A percentile compares a stretch with the other conserved stretches of the same genome.
Conservation (phyloP, 768 basidiomycete species). For the Lactarius sp. region DNA sequence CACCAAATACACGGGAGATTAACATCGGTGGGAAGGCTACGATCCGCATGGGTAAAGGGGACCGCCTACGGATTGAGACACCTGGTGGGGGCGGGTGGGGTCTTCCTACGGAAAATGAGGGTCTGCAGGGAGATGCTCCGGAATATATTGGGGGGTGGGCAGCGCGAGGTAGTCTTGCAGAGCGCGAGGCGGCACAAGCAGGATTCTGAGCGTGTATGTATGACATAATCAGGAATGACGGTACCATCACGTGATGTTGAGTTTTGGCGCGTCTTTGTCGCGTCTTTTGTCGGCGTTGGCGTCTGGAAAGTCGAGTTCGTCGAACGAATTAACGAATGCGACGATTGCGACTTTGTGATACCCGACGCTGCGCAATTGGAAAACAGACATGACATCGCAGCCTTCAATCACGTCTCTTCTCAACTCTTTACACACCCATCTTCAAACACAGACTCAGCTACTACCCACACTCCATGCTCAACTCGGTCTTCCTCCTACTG, state of each 20-base stretch:
- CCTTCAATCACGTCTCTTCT: conserved; percentile 56
- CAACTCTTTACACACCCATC: conserved; percentile 69
- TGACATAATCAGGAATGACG: neutral
- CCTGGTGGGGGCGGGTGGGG: conserved; percentile 94
- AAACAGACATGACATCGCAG: conserved; percentile 19
- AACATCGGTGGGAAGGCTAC: conserved; percentile 90
- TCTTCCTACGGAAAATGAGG: conserved; percentile 11
- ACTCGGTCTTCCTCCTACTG: conserved; percentile 74
- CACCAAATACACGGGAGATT: conserved; percentile 59
- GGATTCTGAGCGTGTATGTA: conserved; percentile 38
- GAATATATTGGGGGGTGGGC: conserved; percentile 51
- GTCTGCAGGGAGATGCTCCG: conserved; percentile 29
- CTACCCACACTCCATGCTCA: conserved; percentile 79
- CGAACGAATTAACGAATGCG: neutral
- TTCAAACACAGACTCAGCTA: conserved; percentile 76
- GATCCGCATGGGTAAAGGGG: conserved; percentile 84
- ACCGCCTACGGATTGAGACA: conserved; percentile 75
- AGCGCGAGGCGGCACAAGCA: conserved; percentile 53
- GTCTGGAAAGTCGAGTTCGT: neutral
- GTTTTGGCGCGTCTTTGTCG: conserved; percentile 8
- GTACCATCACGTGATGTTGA: conserved; percentile 22
- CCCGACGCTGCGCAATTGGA: neutral
- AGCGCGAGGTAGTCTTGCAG: conserved; percentile 65
- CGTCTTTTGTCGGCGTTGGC: neutral
- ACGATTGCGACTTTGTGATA: neutral